These are phyloP conservation scores for Punctularia strigosozonata DNA, from an alignment of 768 basidiomycete species.

Conservation along the genomic window DNA sequence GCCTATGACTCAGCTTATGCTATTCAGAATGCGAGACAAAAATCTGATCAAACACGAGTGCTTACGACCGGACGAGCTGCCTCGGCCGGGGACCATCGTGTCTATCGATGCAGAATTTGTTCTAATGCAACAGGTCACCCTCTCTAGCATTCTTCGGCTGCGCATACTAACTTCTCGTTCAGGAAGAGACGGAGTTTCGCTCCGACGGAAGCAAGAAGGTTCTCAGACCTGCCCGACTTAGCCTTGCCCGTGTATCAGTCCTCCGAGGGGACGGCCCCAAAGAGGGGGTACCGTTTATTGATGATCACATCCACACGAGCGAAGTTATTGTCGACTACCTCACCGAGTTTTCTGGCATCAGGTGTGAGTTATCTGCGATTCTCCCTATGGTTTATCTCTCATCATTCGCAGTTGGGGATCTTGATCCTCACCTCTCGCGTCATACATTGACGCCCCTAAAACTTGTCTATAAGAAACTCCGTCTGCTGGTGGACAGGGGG, in stretches of 20 bases:
- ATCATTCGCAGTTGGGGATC: slow-evolving; percentile 53
- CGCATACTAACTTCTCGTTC: slow-evolving; percentile 2
- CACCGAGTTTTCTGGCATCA: slow-evolving; percentile 94
- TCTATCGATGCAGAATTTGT: slow-evolving; percentile 99
- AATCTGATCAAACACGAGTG: slow-evolving; percentile 68
- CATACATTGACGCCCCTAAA: slow-evolving; percentile 93
- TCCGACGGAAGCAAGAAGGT: slow-evolving; percentile 94
- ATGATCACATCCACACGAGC: slow-evolving; percentile 95
- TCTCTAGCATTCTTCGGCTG: not conserved
- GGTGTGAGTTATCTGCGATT: slow-evolving; percentile 68
- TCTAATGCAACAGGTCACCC: slow-evolving; percentile 76
- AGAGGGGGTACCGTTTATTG: slow-evolving; percentile 86
- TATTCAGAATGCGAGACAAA: slow-evolving; percentile 60
- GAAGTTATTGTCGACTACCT: slow-evolving; percentile 93
- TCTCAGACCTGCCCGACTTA: slow-evolving; percentile 81
- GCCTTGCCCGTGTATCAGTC: slow-evolving; percentile 90
- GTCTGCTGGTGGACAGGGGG: slow-evolving; percentile 84
- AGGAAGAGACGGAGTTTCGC: slow-evolving; percentile 93
- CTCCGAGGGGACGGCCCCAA: slow-evolving; percentile 74
- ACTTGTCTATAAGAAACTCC: slow-evolving; percentile 96
- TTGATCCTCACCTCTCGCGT: slow-evolving; percentile 73
- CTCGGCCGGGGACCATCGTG: slow-evolving; percentile 75
- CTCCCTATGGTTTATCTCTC: no score
- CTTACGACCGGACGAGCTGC: slow-evolving; percentile 63
- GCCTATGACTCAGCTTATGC: not conserved